phyloP scores from a whole-genome alignment of 2,329 filamentous ascomycete genomes.

The Ophiostoma novo-ulmi region DNA sequence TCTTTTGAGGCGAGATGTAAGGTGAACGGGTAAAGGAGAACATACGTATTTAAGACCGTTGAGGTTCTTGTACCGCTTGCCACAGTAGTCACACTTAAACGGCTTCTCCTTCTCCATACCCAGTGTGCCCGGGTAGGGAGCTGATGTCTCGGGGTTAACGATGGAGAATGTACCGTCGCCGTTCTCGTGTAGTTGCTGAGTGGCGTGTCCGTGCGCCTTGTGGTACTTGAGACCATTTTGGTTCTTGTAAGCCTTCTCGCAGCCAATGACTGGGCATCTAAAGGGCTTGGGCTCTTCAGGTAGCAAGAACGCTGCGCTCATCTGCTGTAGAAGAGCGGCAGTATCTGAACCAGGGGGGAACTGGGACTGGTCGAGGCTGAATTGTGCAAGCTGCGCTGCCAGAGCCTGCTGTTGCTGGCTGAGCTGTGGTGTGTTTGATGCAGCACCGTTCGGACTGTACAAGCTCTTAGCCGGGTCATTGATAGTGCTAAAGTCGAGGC shows the following conservation, averaged over 20 bases:
- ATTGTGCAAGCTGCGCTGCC: constrained; percentile 63
- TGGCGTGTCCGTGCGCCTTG: constrained; percentile 86
- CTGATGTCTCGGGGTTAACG: constrained; percentile 89
- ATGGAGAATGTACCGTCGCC: constrained; percentile 97
- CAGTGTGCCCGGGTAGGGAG: constrained; percentile 88
- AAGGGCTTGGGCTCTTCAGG: constrained; percentile 96
- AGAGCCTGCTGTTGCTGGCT: constrained; percentile 58
- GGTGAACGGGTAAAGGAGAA: constrained; percentile 22
- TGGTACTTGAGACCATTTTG: constrained; percentile 90
- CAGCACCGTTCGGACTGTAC: constrained; percentile 76
- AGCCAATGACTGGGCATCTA: constrained; percentile 95
- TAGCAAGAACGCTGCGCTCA: constrained; percentile 54
- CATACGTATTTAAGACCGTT: constrained; percentile 93
- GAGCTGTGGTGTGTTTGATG: constrained; percentile 43
- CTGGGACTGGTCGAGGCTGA: constrained; percentile 69
- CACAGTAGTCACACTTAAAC: constrained; percentile 93
- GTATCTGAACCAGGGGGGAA: constrained; percentile 72
- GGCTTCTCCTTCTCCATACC: constrained; percentile 99
- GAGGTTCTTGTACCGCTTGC: constrained; percentile 98
- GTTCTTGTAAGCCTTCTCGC: constrained; percentile 99
- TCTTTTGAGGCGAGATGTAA: neutral
- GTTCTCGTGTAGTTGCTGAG: constrained; percentile 94
- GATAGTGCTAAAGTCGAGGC: constrained; percentile 57
- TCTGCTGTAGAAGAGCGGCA: constrained; percentile 51
- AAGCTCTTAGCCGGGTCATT: constrained; percentile 92